A percentile compares a stretch with the other conserved stretches of the same genome.
phyloP scores from a whole-genome alignment of 805 yeast genomes.

The Ogataea methanolica region DNA sequence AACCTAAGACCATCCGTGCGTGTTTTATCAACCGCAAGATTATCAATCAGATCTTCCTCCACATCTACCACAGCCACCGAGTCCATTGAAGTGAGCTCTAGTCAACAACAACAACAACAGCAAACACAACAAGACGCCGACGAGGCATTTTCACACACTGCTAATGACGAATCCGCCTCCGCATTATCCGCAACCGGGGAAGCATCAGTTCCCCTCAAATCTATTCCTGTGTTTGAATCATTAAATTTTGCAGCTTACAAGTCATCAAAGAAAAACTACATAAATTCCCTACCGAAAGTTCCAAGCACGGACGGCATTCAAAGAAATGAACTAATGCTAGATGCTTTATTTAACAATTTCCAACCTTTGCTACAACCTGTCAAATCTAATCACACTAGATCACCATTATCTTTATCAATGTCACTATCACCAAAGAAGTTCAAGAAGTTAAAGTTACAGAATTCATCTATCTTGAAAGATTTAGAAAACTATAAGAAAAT shows the following conservation, averaged over 20 bases:
- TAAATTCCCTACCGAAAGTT: conserved; percentile 29
- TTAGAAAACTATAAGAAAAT: conserved; percentile 22
- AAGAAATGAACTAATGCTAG: conserved; percentile 23
- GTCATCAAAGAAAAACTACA: conserved; percentile 19
- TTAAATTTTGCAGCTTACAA: conserved; percentile 3
- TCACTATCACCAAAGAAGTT: conserved; percentile 17
- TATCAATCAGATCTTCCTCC: conserved; percentile 3
- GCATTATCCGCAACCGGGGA: neutral
- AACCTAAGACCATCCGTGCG: no score
- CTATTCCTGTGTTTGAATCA: conserved; percentile 2
- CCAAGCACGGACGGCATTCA: conserved; percentile 29
- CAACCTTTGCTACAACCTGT: conserved; percentile 29
- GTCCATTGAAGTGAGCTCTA: neutral
- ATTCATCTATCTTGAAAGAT: conserved; percentile 25
- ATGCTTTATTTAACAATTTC: conserved; percentile 26
- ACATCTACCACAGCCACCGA: conserved; percentile 3
- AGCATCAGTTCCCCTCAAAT: neutral
- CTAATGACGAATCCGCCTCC: neutral
- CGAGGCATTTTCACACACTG: neutral
- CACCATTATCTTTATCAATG: conserved; percentile 15
- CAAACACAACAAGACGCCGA: conserved; percentile 2
- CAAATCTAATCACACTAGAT: conserved; percentile 23
- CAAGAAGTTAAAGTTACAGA: conserved; percentile 14
- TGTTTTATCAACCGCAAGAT: no score
- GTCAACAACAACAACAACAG: conserved; percentile 1